A percentile compares a stretch with the other conserved stretches of the same genome.
phyloP scores from a whole-genome alignment of 2,329 filamentous ascomycete genomes.

The Colletotrichum sp. region DNA sequence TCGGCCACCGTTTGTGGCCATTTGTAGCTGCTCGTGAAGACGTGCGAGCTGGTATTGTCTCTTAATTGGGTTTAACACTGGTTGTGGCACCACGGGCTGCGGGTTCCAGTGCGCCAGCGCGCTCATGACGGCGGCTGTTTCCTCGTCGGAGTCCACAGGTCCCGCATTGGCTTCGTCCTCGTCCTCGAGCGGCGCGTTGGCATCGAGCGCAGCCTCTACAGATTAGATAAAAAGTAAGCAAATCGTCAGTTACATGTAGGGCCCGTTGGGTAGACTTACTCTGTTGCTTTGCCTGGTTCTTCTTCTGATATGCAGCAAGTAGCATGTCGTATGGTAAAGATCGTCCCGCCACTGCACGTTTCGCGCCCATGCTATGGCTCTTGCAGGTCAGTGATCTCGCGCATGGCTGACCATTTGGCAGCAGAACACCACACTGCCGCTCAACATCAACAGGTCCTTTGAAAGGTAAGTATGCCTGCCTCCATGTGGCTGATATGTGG shows the following conservation, averaged over 20 bases:
- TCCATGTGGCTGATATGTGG: not conserved
- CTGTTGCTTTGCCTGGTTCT: conserved; percentile 98
- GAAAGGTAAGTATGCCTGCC: not conserved
- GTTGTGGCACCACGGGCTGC: conserved; percentile 75
- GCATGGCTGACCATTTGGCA: conserved; percentile 86
- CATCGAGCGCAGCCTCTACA: conserved; percentile 89
- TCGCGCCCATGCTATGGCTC: conserved; percentile 93
- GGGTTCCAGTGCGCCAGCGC: conserved; percentile 79
- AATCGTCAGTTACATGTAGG: not conserved
- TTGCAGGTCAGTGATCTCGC: conserved; percentile 92
- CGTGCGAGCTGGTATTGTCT: conserved; percentile 67
- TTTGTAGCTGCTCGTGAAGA: conserved; percentile 68
- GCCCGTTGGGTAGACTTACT: conserved; percentile 60
- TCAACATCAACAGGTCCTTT: conserved; percentile 88
- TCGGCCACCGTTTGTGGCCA: conserved; percentile 69
- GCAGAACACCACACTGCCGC: conserved; percentile 86
- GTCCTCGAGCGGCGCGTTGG: conserved; percentile 88
- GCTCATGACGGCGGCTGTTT: conserved; percentile 86
- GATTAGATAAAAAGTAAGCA: not conserved
- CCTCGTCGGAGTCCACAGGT: conserved; percentile 92
- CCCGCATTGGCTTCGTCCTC: conserved; percentile 80
- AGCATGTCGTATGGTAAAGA: conserved; percentile 93
- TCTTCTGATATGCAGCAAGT: conserved; percentile 88
- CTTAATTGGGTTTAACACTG: conserved; percentile 64
- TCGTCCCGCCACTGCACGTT: conserved; percentile 84